These are phyloP conservation scores for Podila minutissima DNA, from an alignment of 192 early-diverging fungal species.

Conservation along the genomic window DNA sequence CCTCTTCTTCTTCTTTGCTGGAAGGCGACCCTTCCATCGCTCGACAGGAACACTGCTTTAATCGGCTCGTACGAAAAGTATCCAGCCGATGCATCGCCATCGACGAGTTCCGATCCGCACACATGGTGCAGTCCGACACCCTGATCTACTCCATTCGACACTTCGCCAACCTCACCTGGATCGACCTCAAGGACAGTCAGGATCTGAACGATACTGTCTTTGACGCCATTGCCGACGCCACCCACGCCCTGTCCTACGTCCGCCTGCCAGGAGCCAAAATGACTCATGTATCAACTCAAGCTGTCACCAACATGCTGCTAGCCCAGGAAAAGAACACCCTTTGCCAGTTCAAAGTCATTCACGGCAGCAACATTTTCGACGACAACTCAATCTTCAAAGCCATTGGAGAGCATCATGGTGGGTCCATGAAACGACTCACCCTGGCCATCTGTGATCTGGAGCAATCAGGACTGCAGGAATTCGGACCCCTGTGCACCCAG, in stretches of 20 bases:
- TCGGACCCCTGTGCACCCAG: conserved; percentile 16
- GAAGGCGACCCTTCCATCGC: conserved; percentile 11
- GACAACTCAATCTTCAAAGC: conserved; percentile 27
- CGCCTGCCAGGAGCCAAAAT: conserved; percentile 28
- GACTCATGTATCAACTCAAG: conserved; percentile 14
- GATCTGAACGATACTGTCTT: conserved; percentile 30
- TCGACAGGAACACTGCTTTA: conserved; percentile 39
- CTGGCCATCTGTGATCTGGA: conserved; percentile 41
- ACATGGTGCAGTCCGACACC: conserved; percentile 25
- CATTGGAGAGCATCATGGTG: conserved; percentile 22
- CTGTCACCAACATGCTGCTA: conserved; percentile 22
- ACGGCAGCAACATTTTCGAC: conserved; percentile 42
- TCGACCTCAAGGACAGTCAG: conserved; percentile 35
- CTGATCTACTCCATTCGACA: conserved; percentile 32
- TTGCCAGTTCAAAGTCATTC: conserved; percentile 35
- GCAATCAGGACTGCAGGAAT: conserved; percentile 29
- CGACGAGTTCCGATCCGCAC: conserved; percentile 27
- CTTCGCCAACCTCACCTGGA: conserved; percentile 20
- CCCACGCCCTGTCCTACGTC: conserved; percentile 21
- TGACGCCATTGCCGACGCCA: conserved; percentile 15
- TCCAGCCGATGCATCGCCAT: conserved; percentile 20
- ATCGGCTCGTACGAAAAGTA: conserved; percentile 30
- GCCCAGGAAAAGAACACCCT: conserved; percentile 25
- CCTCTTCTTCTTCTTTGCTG: too few species aligned
- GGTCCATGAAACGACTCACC: conserved; percentile 35